Base-by-base conservation (phyloP, 108 stramenopile species). In the Skeletonema grethae region DNA sequence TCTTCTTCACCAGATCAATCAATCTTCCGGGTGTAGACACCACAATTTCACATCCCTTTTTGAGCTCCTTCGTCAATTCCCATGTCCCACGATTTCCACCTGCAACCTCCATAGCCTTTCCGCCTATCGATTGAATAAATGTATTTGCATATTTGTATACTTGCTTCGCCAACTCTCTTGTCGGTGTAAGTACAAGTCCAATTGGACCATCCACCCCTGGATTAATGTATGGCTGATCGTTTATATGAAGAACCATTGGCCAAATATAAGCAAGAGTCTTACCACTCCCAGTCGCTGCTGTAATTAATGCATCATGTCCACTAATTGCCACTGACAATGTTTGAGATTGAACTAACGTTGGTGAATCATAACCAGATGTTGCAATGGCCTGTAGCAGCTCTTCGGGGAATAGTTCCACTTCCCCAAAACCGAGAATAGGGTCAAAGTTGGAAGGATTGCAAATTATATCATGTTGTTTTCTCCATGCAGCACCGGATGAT, bases 21-120 rank as follows among this genome's bases (percentile, higher is more conserved):
- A 99, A 82, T 34, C 99, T 80, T 8, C 98, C 99, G 3, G 99
- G 99, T 12, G 98, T 99, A 4, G 97, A 95, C 18, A 99, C 89
- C 0, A 99, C 79, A 1, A 98, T 73, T 59, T 97, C 91, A 61
- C 77, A 80, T 56, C 85, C 82, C 13, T 32, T 53, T 29, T 85
- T 73, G 24, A 91, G 63, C 35, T 85, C 82, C 70, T 90, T 89
- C 1, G 63, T 84, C 31, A 96, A 60, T 57, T 92, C 84, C 72
- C 91, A 91, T 22, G 88, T 83, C 3, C 89, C 88, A 8, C 57
- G 34, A 48, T 82, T 71, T 32, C 89, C 88, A 7, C 95, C 95
- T 12, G 87, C 84, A 18, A 93, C 87, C 48, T 79, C 75, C 67
- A 94, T 67, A n/a, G 83, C 83, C 57, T 74, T 62, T 1, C 77